Base-by-base conservation (phyloP, 208 protist species). In the Trypanosoma cruzi region DNA sequence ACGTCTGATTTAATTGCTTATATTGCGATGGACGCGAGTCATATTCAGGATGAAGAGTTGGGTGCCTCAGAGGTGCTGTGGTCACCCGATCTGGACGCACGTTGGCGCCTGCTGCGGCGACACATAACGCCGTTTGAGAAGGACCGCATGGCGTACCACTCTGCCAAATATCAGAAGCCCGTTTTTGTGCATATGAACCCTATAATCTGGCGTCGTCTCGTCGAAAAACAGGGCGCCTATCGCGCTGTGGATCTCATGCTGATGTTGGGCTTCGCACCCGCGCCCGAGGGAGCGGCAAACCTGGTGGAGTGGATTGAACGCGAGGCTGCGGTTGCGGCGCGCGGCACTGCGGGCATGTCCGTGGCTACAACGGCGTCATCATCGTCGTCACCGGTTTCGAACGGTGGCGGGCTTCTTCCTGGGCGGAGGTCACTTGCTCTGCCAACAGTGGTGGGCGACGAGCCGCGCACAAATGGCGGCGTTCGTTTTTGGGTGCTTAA, bases 201-300 rank as follows among this genome's bases (percentile, higher is more conserved):
- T 20, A 31, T 54, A 31, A 62, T 55, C 4, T 75, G 71, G 71
- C 52, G 48, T 6, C 61, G 61, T 1, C 22, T 75, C 8, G 61
- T 75, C 20, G 63, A 75, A 26, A 69, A 54, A 26, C 44, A 65
- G 34, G 71, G 64, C 26, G 44, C 36, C 24, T 64, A 54, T 56
- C 56, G 62, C 32, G 62, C 71, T 32, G 71, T 70, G 31, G 71
- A 69, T n/a, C 57, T 75, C 5, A 75, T 75, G 71, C 56, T 68
- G 13, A 59, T 65, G 32, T 49, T 75, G 18, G 71, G 71, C 28
- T 75, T 75, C 59, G 71, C 62, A 24, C 71, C 57, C 13, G 71
- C 61, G 0, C 71, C 71, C 8, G 71, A 64, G 42, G 46, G 36
- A 3, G 36, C 31, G 2, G 14, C 29, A 14, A 68, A 26, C 28